A percentile compares a stretch with the other conserved stretches of the same genome.
Evolutionary conservation across 495 filamentous ascomycete species (phyloP).

Genomic region (Penicillium mononematosum): DNA sequence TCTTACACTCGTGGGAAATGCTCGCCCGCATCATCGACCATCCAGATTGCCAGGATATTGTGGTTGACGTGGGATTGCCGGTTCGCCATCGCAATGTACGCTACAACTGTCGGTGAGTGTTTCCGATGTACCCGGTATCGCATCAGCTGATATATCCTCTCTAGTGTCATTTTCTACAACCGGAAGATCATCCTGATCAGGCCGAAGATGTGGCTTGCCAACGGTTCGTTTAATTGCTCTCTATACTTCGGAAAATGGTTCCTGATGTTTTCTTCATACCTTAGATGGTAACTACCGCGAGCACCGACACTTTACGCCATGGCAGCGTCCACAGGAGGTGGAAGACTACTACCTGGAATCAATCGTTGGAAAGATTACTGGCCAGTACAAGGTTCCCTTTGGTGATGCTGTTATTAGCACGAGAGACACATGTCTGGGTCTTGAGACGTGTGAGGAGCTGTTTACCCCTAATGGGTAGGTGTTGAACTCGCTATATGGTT

Average conservation of each 20-base stretch:
- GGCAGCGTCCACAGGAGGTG: slow-evolving; percentile 55
- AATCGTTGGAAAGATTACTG: slow-evolving; percentile 59
- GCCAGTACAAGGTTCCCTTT: slow-evolving; percentile 62
- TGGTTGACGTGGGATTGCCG: slow-evolving; percentile 75
- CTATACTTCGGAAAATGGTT: background rate
- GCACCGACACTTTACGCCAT: slow-evolving; percentile 63
- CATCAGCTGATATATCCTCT: slow-evolving; percentile 55
- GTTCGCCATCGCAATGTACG: slow-evolving; percentile 61
- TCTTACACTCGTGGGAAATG: slow-evolving; percentile 72
- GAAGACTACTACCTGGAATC: slow-evolving; percentile 76
- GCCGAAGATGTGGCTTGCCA: slow-evolving; percentile 81
- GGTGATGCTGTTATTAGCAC: slow-evolving; percentile 77
- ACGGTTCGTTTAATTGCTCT: slow-evolving; percentile 48
- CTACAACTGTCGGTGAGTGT: slow-evolving; percentile 54
- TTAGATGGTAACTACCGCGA: slow-evolving; percentile 45
- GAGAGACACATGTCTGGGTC: slow-evolving; percentile 66
- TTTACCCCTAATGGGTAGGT: slow-evolving; percentile 63
- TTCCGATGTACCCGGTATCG: slow-evolving; percentile 39
- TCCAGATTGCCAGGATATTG: slow-evolving; percentile 66
- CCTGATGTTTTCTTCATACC: background rate
- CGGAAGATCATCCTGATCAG: slow-evolving; percentile 71
- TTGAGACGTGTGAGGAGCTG: slow-evolving; percentile 79
- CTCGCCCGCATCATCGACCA: slow-evolving; percentile 56
- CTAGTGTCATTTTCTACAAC: slow-evolving; percentile 60
- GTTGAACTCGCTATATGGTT: background rate